These are phyloP conservation scores for Alternaria sp. DNA, from an alignment of 2,329 filamentous ascomycete genomes.

Conservation along the genomic window DNA sequence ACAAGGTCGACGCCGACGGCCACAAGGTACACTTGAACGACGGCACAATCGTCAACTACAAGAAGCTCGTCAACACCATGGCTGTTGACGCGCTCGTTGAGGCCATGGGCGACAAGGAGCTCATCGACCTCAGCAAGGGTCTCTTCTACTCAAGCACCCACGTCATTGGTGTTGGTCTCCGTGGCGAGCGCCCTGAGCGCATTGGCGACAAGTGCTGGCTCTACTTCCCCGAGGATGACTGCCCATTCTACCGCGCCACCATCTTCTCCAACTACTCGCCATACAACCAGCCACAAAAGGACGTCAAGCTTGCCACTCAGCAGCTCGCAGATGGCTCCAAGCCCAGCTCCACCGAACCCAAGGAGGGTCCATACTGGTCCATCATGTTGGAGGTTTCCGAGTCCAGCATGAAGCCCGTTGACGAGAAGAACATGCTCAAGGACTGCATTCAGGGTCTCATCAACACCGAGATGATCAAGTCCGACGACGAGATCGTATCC, in stretches of 20 bases:
- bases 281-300: constrained; percentile 89
- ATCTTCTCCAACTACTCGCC: constrained; percentile 99
- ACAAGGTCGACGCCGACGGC: constrained; percentile 83
- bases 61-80: constrained; percentile 96
- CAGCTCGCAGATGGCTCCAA: constrained; percentile 87
- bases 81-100: constrained; percentile 88
- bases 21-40: constrained; percentile 84
- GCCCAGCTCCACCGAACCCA: constrained; percentile 72
- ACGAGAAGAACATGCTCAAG: constrained; percentile 81
- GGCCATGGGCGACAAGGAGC: constrained; percentile 85
- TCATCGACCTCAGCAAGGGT: constrained; percentile 83
- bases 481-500: constrained; percentile 92
- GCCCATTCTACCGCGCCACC: constrained; percentile 98
- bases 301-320: constrained; percentile 84
- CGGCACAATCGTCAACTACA: constrained; percentile 88
- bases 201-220: constrained; percentile 99
- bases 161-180: constrained; percentile 94
- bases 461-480: constrained; percentile 96
- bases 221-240: constrained; percentile 99
- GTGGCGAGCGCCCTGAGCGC: constrained; percentile 87
- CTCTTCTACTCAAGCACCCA: constrained; percentile 98
- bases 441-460: constrained; percentile 96
- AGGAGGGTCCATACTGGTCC: constrained; percentile 97
- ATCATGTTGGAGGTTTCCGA: constrained; percentile 99
- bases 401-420: constrained; percentile 92